Evolutionary conservation across 345 rosid species (phyloP), one percentile per base, ranked within the genome.

Genomic region (Citrus cavaleriei): DNA sequence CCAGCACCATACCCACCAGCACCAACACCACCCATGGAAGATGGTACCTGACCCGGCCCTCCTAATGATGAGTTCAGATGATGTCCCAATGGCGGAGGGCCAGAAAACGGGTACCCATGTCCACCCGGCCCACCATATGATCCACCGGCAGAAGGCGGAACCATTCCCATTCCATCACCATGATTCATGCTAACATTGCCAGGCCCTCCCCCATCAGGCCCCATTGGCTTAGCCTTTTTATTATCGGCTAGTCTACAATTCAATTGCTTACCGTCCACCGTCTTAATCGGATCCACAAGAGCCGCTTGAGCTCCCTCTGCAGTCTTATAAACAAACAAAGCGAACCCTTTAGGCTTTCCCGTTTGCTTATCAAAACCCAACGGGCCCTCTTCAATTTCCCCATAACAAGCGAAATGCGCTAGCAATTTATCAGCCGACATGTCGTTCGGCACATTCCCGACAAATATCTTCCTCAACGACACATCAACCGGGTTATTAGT

Each of bases 351-450:
- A 2, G 97, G 91, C 70, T 94, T 94, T 58, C 98, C 97, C 4
- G 97, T 93, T 84, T 86, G 85, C 79, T 93, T 93, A 83, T 95
- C 98, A 66, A 91, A 91, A 3, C 98, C 98, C 42, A 94, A 76
- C 1, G 98, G 98, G 18, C 98, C 98, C 78, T 90, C 96, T 69
- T 93, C 98, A 37, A 94, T 93, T 77, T 94, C 97, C 1, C 98
- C 98, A 61, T 89, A 94, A 75, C 81, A 84, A 22, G 89, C 24
- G 66, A 94, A 94, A 64, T 76, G 90, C 34, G 85, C 83, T 78
- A 86, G 25, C 8, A 94, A 72, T 87, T 90, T 94, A 62, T 90
- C 96, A 14, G 91, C 88, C 1, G 90, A 89, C 88, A 91, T 86
- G 46, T 91, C 95, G n/a, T 81, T 74, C 3, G 94, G 93, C 10